Evolutionary conservation across 306 rosid genomes (phyloP), one percentile per base, ranked within the genome.

Genomic region (Luffa aegyptiaca): DNA sequence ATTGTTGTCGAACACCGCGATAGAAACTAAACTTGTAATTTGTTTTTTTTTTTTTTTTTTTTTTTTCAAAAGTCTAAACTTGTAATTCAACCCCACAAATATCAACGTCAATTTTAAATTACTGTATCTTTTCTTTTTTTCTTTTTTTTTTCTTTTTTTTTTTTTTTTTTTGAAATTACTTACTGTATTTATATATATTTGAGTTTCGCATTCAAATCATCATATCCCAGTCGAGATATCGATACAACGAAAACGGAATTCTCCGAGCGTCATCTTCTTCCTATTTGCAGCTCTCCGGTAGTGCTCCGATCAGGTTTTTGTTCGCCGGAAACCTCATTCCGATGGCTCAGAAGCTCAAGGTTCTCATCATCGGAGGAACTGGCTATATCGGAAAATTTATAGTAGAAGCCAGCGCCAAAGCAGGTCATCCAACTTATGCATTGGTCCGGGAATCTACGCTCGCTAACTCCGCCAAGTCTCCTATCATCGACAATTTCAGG

Each of bases 341-440:
- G 18, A 83, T 83, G 82, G 79, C 79, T 0, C 57, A 59, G 17
- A 80, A 83, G 21, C 83, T 82, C 80, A 84, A 80, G 76, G 65
- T 87, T 68, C 79, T 87, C 76, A 8, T 84, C 77, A 61, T 87
- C 26, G 90, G 87, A 13, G 87, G 87, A 21, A 82, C 87, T 3
- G 84, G 86, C 2, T 82, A 82, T 65, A 82, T 82, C 21, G 87
- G 87, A 5, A 87, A 87, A 58, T 82, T 80, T 44, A 75, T 87
- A 0, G 89, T 80, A 36, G 86, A 80, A 75, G 84, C 89, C 5
- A 84, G 89, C 79, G 80, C 86, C 7, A 84, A 73, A 77, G 86
- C 86, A 39, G 84, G 86, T 8, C 83, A 84, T 55, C 83, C 81
- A 5, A 82, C 87, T 26, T 82, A 62, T 52, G 82, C 46, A 37